Conservation (phyloP, 2,329 filamentous ascomycete species). For the Hypoxylon sp. region DNA sequence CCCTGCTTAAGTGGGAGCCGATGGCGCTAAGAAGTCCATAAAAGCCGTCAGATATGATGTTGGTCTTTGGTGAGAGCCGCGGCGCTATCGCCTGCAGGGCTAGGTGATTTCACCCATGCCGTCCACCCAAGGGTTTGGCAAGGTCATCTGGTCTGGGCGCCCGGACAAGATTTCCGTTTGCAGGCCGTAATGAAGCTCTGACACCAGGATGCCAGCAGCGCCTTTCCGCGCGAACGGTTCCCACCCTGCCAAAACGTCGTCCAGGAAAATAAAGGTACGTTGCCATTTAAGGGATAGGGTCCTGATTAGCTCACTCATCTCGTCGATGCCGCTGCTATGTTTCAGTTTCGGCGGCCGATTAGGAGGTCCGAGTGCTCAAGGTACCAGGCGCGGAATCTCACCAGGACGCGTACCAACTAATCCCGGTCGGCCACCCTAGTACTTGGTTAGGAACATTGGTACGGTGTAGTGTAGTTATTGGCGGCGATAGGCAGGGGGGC, state of each 20-base stretch:
- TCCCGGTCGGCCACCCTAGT: slow-evolving; percentile 8
- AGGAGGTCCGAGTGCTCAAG: slow-evolving; percentile 27
- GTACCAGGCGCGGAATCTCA: slow-evolving; percentile 31
- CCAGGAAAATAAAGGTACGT: slow-evolving; percentile 29
- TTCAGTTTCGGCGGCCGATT: slow-evolving; percentile 30
- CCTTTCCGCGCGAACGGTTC: slow-evolving; percentile 39
- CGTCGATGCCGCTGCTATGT: slow-evolving; percentile 23
- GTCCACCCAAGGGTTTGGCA: slow-evolving; percentile 37
- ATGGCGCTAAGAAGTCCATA: slow-evolving; percentile 42
- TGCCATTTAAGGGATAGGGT: slow-evolving; percentile 31
- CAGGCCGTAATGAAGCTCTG: slow-evolving; percentile 36
- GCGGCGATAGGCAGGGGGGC: slow-evolving; percentile 25
- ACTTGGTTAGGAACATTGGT: slow-evolving; percentile 34
- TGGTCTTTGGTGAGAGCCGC: slow-evolving; percentile 44
- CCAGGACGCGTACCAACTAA: slow-evolving; percentile 29
- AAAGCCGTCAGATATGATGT: slow-evolving; percentile 45
- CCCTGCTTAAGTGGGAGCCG: slow-evolving; percentile 43
- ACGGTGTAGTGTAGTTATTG: slow-evolving; percentile 24
- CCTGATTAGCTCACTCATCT: slow-evolving; percentile 29
- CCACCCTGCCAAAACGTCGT: slow-evolving; percentile 36
- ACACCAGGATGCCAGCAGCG: slow-evolving; percentile 33
- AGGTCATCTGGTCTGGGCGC: slow-evolving; percentile 42
- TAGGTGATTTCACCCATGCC: slow-evolving; percentile 36
- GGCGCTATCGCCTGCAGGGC: slow-evolving; percentile 43
- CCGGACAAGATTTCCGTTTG: slow-evolving; percentile 44